Evolutionary conservation across 2,329 filamentous ascomycete species (phyloP), one percentile per base, ranked within the genome.

Genomic region (Hawksworthiomyces lignivorus): DNA sequence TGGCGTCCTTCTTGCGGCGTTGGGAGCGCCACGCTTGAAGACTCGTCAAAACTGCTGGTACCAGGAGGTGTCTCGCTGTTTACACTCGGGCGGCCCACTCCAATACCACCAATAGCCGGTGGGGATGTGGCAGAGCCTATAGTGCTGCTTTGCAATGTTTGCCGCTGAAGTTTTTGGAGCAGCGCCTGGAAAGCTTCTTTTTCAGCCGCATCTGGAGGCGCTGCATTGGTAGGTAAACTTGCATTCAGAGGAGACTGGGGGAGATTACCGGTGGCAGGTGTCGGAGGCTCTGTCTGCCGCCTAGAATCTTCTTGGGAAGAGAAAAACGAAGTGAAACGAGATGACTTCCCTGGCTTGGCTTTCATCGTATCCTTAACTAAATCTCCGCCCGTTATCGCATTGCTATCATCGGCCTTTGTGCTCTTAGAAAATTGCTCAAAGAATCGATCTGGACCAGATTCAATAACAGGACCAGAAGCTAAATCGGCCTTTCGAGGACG

Each of bases 131-230:
- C 19, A 2, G 36, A 29, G 15, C 32, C 22, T 17, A 50, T 32
- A 14, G 41, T 44, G 44, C 32, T 30, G 20, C 42, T 52, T 33
- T 62, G 54, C 7, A 64, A 46, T 2, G 65, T 72, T 45, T 77
- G 74, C 44, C 68, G 68, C 47, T 88, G 82, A 30, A 95, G 75
- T 72, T 95, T 94, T 52, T 84, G 77, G 27, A 95, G 68, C 34
- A 96, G 75, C 33, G 81, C 77, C 50, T 87, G 78, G 62, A 96
- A 95, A 1, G 87, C 89, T 59, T 88, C 84, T 60, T 87, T 87
- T 55, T 95, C 89, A 39, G 80, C 76, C 48, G 80, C 78, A 6
- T 69, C 63, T 7, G 56, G 51, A 3, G 55, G 49, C 3, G 52
- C 33, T n/a, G n/a, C n/a, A n/a, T n/a, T n/a, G n/a, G n/a, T n/a